Evolutionary conservation across 441 rosid species (phyloP).

Genomic region (Pelargonium citronellum): DNA sequence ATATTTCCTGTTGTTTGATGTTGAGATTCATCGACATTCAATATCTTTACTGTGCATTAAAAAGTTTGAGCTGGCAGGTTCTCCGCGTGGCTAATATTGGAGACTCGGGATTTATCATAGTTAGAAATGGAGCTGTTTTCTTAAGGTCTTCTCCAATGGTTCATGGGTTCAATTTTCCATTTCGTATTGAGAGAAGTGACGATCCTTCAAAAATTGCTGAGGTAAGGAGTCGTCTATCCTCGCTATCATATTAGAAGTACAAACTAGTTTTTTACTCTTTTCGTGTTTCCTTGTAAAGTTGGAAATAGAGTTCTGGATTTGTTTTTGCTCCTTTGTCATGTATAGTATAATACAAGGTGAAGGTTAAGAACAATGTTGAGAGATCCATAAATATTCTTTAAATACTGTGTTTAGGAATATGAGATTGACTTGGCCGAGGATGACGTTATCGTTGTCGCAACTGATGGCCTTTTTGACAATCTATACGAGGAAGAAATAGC

Average conservation of each 20-base stretch:
- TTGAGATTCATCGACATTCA: neutral
- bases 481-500: constrained; percentile 61
- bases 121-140: constrained; percentile 47
- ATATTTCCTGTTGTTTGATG: no score
- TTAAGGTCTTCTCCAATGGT: constrained; percentile 57
- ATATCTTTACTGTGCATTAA: neutral
- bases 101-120: constrained; percentile 65
- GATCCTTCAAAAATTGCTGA: constrained; percentile 42
- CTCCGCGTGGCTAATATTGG: constrained; percentile 65
- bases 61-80: constrained; percentile 34
- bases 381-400: neutral
- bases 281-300: no score
- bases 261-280: no score
- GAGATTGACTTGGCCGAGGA: constrained; percentile 45
- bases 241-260: no score
- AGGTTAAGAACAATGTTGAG: neutral
- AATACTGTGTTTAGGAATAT: constrained; percentile 38
- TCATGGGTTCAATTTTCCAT: constrained; percentile 64
- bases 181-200: constrained; percentile 47
- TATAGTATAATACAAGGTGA: neutral
- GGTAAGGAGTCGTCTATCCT: constrained; percentile 32
- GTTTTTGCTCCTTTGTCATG: no score
- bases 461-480: constrained; percentile 77
- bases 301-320: no score
- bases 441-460: constrained; percentile 55